phyloP scores from a whole-genome alignment of 108 stramenopile species.

The Heterococcus sp. region DNA sequence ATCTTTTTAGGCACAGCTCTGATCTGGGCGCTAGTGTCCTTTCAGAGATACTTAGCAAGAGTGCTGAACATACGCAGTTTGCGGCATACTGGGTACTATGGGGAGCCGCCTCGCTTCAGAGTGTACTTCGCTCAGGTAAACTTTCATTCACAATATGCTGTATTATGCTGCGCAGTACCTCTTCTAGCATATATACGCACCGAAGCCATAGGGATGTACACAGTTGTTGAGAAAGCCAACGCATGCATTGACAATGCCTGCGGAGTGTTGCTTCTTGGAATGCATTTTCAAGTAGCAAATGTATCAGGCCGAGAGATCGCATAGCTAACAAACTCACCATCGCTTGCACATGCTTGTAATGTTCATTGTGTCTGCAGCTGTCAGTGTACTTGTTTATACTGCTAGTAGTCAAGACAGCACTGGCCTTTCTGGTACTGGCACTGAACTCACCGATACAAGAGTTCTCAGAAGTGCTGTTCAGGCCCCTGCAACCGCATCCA shows the following conservation, averaged over 20 bases:
- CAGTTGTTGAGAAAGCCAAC: too few relatives aligned
- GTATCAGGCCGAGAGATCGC: too few relatives aligned
- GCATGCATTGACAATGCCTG: too few relatives aligned
- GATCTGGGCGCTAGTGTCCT: conserved; percentile 32
- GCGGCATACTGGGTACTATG: conserved; percentile 25
- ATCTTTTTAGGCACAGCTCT: conserved; percentile 25
- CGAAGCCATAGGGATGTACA: too few relatives aligned
- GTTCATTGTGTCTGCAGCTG: conserved; percentile 22
- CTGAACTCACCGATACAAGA: conserved; percentile 5
- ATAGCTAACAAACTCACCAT: too few relatives aligned
- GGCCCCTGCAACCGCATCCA: conserved; percentile 10
- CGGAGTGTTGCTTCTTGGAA: too few relatives aligned
- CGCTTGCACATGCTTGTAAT: too few relatives aligned
- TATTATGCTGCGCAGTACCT: too few relatives aligned
- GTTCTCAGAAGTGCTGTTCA: conserved; percentile 8
- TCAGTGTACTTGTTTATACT: conserved; percentile 24
- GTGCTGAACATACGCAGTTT: conserved; percentile 15
- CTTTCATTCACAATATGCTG: background rate
- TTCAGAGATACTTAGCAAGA: conserved; percentile 14
- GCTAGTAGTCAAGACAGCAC: conserved; percentile 12
- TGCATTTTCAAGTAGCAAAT: too few relatives aligned
- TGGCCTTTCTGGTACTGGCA: conserved; percentile 6
- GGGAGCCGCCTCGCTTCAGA: conserved; percentile 11
- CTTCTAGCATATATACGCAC: too few relatives aligned
- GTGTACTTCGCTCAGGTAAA: conserved; percentile 8